A percentile compares a stretch with the other conserved stretches of the same genome.
Conservation (phyloP, 2,329 filamentous ascomycete genomes). For the Colletotrichum gigasporum region DNA sequence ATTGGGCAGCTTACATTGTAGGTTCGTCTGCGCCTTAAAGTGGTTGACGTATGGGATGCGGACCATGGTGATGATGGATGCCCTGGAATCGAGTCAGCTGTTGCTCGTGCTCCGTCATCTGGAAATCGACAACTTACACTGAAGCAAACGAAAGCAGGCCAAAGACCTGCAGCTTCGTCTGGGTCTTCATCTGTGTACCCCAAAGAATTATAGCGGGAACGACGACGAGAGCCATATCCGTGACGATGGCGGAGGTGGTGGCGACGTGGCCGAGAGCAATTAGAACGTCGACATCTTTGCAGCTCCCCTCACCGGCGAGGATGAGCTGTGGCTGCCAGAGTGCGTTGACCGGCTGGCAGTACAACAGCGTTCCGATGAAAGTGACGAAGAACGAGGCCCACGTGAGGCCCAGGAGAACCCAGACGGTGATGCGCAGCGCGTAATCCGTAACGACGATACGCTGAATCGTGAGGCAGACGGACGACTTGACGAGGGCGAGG, state of each 20-base stretch:
- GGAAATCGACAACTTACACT: not conserved
- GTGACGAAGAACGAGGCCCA: slow-evolving; percentile 41
- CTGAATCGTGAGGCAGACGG: slow-evolving; percentile 46
- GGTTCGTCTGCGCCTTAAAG: slow-evolving; percentile 31
- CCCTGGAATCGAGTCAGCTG: slow-evolving; percentile 3
- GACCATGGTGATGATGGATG: slow-evolving; percentile 36
- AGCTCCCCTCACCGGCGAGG: slow-evolving; percentile 34
- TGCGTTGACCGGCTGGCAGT: slow-evolving; percentile 42
- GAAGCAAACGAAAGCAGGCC: slow-evolving; percentile 35
- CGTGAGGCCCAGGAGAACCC: slow-evolving; percentile 32
- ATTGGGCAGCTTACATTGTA: slow-evolving; percentile 4
- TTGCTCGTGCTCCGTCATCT: no score
- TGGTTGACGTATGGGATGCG: slow-evolving; percentile 35
- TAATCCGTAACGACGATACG: slow-evolving; percentile 40
- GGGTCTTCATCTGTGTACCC: slow-evolving; percentile 42
- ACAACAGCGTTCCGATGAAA: slow-evolving; percentile 42
- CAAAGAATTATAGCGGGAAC: slow-evolving; percentile 44
- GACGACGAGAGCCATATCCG: slow-evolving; percentile 42
- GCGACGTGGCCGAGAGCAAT: slow-evolving; percentile 40
- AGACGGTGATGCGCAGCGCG: slow-evolving; percentile 35
- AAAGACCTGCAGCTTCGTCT: slow-evolving; percentile 35
- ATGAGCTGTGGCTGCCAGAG: slow-evolving; percentile 42
- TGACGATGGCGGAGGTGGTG: slow-evolving; percentile 42
- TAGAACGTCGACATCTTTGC: slow-evolving; percentile 35
- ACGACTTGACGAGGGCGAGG: slow-evolving; percentile 41